phyloP scores from a whole-genome alignment of 2,329 filamentous ascomycete genomes.

The Aspergillus awamori region DNA sequence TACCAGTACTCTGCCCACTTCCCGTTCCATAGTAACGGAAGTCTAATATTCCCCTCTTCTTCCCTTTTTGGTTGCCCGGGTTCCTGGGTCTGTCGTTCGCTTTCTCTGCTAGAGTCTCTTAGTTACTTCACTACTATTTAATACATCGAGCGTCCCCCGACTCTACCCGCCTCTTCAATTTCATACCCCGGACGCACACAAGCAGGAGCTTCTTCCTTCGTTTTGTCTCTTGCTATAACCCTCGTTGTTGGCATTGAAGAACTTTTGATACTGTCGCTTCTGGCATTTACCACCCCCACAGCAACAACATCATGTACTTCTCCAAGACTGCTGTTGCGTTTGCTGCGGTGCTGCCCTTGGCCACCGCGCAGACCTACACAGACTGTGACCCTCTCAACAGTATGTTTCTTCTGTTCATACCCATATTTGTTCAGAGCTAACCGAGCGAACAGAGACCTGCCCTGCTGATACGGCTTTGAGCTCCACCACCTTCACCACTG shows the following conservation, averaged over 20 bases:
- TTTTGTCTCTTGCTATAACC: neutral
- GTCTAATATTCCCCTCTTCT: slow-evolving; percentile 8
- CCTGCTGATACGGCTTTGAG: slow-evolving; percentile 71
- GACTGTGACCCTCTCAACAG: slow-evolving; percentile 68
- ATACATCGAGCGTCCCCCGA: slow-evolving; percentile 5
- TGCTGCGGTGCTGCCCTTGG: slow-evolving; percentile 35
- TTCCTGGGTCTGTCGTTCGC: slow-evolving; percentile 4
- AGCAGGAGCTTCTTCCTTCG: slow-evolving; percentile 2
- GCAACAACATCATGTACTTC: slow-evolving; percentile 32
- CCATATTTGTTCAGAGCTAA: slow-evolving; percentile 8
- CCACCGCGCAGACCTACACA: slow-evolving; percentile 71
- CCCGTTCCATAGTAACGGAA: slow-evolving; percentile 12
- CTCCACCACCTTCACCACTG: slow-evolving; percentile 31
- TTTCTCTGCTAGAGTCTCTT: slow-evolving; percentile 6
- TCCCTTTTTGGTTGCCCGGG: slow-evolving; percentile 9
- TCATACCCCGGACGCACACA: neutral
- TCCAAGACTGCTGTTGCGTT: slow-evolving; percentile 36
- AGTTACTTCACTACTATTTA: slow-evolving; percentile 15
- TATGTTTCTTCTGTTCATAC: slow-evolving; percentile 16
- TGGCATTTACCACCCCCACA: slow-evolving; percentile 3
- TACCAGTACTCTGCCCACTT: slow-evolving; percentile 1
- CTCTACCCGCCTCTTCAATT: slow-evolving; percentile 1
- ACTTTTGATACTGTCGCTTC: neutral
- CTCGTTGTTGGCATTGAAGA: neutral
- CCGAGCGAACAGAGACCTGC: slow-evolving; percentile 53